phyloP scores from a whole-genome alignment of 371 early-diverging fungal species.

The Mucor saturninus region DNA sequence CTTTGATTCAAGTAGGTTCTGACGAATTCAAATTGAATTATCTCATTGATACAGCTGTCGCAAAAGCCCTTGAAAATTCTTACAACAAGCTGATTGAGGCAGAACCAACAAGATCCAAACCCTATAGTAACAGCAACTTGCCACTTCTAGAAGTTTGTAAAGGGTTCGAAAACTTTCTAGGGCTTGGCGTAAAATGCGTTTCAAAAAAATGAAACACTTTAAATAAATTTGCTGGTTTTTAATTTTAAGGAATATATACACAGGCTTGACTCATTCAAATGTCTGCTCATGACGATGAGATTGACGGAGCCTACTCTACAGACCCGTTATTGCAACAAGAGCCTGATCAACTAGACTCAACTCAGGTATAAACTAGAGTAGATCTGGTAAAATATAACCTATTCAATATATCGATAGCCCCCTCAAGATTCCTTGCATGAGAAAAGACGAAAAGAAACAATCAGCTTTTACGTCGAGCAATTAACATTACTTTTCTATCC shows the following conservation, averaged over 20 bases:
- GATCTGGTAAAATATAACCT: not conserved
- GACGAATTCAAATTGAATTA: not conserved
- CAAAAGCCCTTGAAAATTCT: not conserved
- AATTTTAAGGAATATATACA: not conserved
- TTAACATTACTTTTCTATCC: constrained; percentile 30
- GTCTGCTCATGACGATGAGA: not conserved
- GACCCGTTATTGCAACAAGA: not conserved
- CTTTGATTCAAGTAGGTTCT: not conserved
- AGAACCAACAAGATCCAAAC: not conserved
- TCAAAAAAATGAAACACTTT: constrained; percentile 4
- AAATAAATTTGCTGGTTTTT: not conserved
- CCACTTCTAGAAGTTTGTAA: constrained; percentile 7
- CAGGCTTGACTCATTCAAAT: not conserved
- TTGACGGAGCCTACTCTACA: not conserved
- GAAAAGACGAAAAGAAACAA: constrained; percentile 14
- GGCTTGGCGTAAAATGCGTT: constrained; percentile 26
- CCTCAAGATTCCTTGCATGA: not conserved
- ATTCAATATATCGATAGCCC: not conserved
- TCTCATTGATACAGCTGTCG: not conserved
- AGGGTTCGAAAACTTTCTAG: constrained; percentile 26
- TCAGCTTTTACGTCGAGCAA: constrained; percentile 27
- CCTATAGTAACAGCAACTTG: no score
- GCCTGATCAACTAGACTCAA: not conserved
- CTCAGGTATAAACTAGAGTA: not conserved
- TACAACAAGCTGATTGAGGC: not conserved